These are phyloP conservation scores for Adansonia grandidieri DNA, from an alignment of 441 rosid genomes.

Conservation along the genomic window DNA sequence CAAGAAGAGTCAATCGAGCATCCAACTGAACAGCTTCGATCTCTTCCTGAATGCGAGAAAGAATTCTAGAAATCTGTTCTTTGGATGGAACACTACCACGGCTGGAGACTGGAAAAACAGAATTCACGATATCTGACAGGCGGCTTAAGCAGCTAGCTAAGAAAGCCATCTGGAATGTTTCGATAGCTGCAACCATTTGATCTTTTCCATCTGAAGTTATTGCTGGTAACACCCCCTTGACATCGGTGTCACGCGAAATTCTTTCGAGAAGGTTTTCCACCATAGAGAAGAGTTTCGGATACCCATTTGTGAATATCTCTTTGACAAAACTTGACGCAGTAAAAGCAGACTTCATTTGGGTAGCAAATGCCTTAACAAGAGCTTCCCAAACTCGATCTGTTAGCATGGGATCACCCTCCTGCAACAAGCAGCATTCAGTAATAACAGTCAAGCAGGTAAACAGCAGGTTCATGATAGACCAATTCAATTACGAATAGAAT, in stretches of 20 bases:
- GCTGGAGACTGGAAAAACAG: slow-evolving; percentile 82
- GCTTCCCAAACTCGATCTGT: slow-evolving; percentile 98
- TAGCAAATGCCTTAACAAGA: slow-evolving; percentile 83
- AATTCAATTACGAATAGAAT: neutral
- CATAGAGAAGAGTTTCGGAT: slow-evolving; percentile 88
- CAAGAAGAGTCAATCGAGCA: slow-evolving; percentile 88
- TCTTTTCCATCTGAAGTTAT: slow-evolving; percentile 72
- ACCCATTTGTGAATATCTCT: slow-evolving; percentile 88
- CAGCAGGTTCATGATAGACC: neutral
- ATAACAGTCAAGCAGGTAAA: slow-evolving; percentile 10
- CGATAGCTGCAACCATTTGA: slow-evolving; percentile 79
- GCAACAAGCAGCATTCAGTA: slow-evolving; percentile 24
- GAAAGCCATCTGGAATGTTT: slow-evolving; percentile 89
- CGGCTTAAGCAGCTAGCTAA: slow-evolving; percentile 76
- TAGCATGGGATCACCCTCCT: slow-evolving; percentile 87
- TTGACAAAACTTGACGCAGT: slow-evolving; percentile 97
- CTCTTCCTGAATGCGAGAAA: slow-evolving; percentile 89
- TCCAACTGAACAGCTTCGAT: slow-evolving; percentile 90
- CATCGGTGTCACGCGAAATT: slow-evolving; percentile 77
- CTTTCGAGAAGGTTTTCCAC: slow-evolving; percentile 86
- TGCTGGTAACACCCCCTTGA: slow-evolving; percentile 90
- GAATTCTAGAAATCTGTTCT: slow-evolving; percentile 79
- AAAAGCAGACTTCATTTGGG: slow-evolving; percentile 92
- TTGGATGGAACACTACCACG: slow-evolving; percentile 95
- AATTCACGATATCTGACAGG: slow-evolving; percentile 86